Conservation (phyloP, 1,139 yeast genomes). For the Eremothecium cymbalariae region DNA sequence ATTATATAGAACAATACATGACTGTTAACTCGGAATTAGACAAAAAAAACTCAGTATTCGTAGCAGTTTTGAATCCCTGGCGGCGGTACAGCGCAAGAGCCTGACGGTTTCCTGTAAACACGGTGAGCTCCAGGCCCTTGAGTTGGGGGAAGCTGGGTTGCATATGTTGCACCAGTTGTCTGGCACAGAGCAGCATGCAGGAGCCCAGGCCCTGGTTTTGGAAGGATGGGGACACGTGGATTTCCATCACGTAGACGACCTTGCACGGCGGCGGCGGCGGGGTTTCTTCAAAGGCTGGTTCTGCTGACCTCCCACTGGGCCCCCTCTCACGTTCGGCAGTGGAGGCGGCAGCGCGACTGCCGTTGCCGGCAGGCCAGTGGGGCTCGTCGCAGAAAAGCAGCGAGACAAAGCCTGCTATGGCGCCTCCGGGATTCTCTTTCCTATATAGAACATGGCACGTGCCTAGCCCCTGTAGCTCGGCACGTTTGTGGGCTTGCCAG, state of each 20-base stretch:
- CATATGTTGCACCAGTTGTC: slow-evolving; percentile 5
- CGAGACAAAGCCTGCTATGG: slow-evolving; percentile 17
- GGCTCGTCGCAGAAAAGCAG: slow-evolving; percentile 23
- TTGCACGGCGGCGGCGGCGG: slow-evolving; percentile 9
- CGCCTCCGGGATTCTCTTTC: slow-evolving; percentile 7
- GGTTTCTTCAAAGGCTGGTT: no score
- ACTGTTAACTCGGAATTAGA: no score
- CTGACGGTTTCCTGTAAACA: slow-evolving; percentile 21
- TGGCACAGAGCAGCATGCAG: slow-evolving; percentile 10
- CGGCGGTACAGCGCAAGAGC: slow-evolving; percentile 23
- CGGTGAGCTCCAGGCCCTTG: slow-evolving; percentile 25
- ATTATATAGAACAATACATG: no score
- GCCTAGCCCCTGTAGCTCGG: slow-evolving; percentile 24
- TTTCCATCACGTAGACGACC: slow-evolving; percentile 27
- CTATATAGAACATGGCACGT: slow-evolving; percentile 23
- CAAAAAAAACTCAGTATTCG: no score
- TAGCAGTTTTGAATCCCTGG: no score
- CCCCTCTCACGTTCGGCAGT: no score
- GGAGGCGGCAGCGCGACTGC: no score
- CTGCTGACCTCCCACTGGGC: no score
- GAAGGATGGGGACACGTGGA: slow-evolving; percentile 17
- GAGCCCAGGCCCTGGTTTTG: slow-evolving; percentile 20
- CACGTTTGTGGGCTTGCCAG: slow-evolving; percentile 23
- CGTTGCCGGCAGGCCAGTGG: slow-evolving; percentile 9
- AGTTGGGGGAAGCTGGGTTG: slow-evolving; percentile 7